Evolutionary conservation across 2,329 filamentous ascomycete genomes (phyloP), one percentile per base, ranked within the genome.

Genomic region (Cytospora schulzeri): DNA sequence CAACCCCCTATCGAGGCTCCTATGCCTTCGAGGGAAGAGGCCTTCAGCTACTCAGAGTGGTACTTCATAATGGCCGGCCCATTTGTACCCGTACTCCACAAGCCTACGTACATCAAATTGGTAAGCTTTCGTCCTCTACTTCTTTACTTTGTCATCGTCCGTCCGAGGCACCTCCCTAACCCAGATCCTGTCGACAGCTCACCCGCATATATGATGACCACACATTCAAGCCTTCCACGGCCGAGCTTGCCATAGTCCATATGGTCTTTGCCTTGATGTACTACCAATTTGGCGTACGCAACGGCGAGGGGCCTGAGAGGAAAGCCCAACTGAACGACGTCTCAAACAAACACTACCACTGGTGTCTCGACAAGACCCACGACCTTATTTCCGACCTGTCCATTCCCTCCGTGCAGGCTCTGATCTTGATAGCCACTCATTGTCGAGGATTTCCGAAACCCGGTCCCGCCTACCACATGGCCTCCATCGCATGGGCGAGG

Each of bases 311-410:
- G 63, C 74, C 83, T 19, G 80, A 82, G 4, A 80, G 84, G 64
- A 81, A 84, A 66, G 77, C 79, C 8, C 79, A 82, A 48, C 77
- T 89, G 60, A 86, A 89, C 68, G 81, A 86, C 1, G 78, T 88
- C 58, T 91, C 90, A 4, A 91, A 93, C 75, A 85, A 85, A 61
- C 91, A 95, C 73, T 94, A 93, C 69, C 89, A 93, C 71, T 94
- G 88, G 72, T 84, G 88, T 1, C 76, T 93, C 53, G 86, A 85
- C 72, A 87, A 88, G 74, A 87, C 90, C 68, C 88, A 86, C 67
- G 80, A 91, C 56, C 77, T 96, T 4, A 76, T 86, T 17, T 80
- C 80, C 7, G 85, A 86, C 22, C 85, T 85, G 63, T 86, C 85
- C 0, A 76, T 93, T 17, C 79, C 86, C 54, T 86, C 91, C 59